A percentile compares a stretch with the other conserved stretches of the same genome.
These are phyloP conservation scores for Amphicarpaea edgeworthii DNA, from an alignment of 306 rosid species.

Conservation along the genomic window DNA sequence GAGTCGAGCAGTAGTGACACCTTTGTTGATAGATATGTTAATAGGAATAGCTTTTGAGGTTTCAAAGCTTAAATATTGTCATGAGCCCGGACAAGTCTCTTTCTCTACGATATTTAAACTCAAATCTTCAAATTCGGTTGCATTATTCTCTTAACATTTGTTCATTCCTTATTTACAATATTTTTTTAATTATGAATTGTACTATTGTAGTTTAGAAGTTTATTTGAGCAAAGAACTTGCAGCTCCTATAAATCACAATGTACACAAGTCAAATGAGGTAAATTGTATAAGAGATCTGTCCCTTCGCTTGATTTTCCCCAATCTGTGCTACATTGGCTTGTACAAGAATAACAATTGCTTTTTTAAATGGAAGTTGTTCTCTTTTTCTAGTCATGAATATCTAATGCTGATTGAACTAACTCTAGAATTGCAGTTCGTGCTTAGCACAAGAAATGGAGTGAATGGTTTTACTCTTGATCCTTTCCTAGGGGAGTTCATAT, in stretches of 20 bases:
- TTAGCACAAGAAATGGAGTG: no score
- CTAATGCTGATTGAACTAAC: no score
- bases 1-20: no score
- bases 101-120: constrained; percentile 39
- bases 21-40: neutral
- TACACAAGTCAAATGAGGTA: constrained; percentile 55
- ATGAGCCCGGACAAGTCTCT: constrained; percentile 84
- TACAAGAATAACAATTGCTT: no score
- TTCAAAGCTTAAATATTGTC: constrained; percentile 87
- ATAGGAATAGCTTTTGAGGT: constrained; percentile 87
- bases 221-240: constrained; percentile 92
- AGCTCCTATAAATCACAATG: constrained; percentile 53
- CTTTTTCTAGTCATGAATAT: no score
- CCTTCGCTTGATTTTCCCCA: constrained; percentile 11
- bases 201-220: constrained; percentile 80
- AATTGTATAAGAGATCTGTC: constrained; percentile 54
- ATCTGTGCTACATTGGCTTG: no score
- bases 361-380: no score
- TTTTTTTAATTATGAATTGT: constrained; percentile 45
- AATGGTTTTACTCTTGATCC: no score
- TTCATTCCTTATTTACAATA: constrained; percentile 3
- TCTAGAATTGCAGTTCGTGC: no score
- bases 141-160: neutral
- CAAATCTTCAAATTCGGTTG: constrained; percentile 28
- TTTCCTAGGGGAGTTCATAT: no score